phyloP scores from a whole-genome alignment of 1,284 basidiomycete species.

The Peniophora sp. region DNA sequence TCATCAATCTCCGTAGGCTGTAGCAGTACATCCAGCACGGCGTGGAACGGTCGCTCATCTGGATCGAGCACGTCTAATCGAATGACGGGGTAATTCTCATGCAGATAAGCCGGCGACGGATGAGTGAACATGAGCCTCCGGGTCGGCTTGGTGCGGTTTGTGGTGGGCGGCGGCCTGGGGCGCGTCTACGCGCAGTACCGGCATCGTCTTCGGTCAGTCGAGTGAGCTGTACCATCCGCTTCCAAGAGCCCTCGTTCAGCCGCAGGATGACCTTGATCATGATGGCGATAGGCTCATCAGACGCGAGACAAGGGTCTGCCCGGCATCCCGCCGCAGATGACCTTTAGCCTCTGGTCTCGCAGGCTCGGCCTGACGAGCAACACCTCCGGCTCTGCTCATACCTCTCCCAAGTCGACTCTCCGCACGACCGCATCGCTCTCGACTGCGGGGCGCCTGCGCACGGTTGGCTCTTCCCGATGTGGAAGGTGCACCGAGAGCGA shows the following conservation, averaged over 20 bases:
- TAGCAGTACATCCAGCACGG: constrained; percentile 66
- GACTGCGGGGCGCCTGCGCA: constrained; percentile 34
- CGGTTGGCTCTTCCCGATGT: constrained; percentile 34
- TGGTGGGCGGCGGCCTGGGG: constrained; percentile 56
- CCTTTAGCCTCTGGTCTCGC: constrained; percentile 24
- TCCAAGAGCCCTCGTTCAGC: constrained; percentile 54
- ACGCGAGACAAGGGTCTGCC: constrained; percentile 43
- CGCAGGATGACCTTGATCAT: constrained; percentile 47
- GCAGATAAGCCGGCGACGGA: constrained; percentile 61
- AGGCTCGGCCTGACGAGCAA: too few species aligned
- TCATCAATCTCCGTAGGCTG: constrained; percentile 75
- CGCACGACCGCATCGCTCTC: constrained; percentile 18
- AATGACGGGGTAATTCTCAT: constrained; percentile 67
- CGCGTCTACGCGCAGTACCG: constrained; percentile 39
- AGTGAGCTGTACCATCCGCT: constrained; percentile 51
- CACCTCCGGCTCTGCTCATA: constrained; percentile 18
- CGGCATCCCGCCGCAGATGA: constrained; percentile 48
- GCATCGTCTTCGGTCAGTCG: constrained; percentile 42
- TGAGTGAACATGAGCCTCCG: constrained; percentile 51
- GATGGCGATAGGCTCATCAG: constrained; percentile 36
- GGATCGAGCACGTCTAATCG: constrained; percentile 62
- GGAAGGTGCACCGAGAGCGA: constrained; percentile 52
- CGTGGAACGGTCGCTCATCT: constrained; percentile 59
- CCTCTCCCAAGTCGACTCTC: constrained; percentile 35
- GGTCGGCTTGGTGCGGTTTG: constrained; percentile 51